Evolutionary conservation across 352 stramenopile genomes (phyloP).

Genomic region (Phytophthora megakarya): DNA sequence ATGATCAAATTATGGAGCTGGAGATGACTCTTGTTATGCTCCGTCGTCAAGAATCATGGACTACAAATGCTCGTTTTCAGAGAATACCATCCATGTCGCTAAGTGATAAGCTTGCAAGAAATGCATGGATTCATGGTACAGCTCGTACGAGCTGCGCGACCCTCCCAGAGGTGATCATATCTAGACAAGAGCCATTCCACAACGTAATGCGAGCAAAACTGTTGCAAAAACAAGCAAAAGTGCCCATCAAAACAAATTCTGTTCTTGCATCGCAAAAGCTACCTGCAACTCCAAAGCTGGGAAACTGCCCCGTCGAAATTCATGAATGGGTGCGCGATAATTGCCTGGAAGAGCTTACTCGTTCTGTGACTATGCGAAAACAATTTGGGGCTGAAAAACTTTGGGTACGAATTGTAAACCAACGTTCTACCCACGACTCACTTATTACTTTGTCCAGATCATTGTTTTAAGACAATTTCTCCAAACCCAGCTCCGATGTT

Average conservation of each 20-base stretch:
- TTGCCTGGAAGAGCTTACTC: conserved; percentile 51
- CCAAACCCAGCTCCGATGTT: conserved; percentile 10
- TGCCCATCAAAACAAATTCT: not conserved
- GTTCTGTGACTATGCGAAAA: conserved; percentile 37
- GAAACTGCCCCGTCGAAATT: conserved; percentile 14
- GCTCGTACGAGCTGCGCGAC: not conserved
- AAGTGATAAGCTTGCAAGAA: conserved; percentile 24
- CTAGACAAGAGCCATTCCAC: not conserved
- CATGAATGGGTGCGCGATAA: conserved; percentile 53
- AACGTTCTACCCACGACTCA: not conserved
- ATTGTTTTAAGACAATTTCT: conserved; percentile 16
- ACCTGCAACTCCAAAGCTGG: not conserved
- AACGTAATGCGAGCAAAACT: not conserved
- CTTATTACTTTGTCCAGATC: conserved; percentile 17
- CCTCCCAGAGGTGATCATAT: conserved; percentile 17
- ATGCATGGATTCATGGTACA: conserved; percentile 24
- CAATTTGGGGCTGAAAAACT: conserved; percentile 50
- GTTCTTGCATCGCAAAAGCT: not conserved
- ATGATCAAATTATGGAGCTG: conserved; percentile 62
- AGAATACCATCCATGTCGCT: conserved; percentile 18
- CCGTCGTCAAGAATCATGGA: conserved; percentile 33
- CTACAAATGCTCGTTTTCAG: conserved; percentile 44
- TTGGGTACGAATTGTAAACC: conserved; percentile 26
- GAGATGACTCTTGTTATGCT: conserved; percentile 51
- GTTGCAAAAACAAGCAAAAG: conserved; percentile 1